These are phyloP conservation scores for Claviceps sorghi DNA, from an alignment of 2,329 filamentous ascomycete species.

Conservation along the genomic window DNA sequence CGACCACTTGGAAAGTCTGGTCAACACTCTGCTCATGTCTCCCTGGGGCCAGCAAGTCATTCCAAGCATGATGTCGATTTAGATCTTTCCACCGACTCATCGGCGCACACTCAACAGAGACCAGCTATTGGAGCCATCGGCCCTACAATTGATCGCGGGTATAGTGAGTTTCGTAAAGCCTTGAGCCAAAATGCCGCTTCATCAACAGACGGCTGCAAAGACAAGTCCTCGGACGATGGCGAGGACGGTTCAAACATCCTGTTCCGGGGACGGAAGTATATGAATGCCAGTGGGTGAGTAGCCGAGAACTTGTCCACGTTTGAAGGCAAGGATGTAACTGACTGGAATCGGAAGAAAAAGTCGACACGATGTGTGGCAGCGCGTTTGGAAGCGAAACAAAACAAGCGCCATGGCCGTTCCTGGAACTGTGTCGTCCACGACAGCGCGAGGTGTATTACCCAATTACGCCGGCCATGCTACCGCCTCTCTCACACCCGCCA, in stretches of 20 bases:
- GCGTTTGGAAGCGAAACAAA: slow-evolving; percentile 36
- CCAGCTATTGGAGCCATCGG: slow-evolving; percentile 13
- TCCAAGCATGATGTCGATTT: slow-evolving; percentile 17
- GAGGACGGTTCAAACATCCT: slow-evolving; percentile 22
- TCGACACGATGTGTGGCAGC: slow-evolving; percentile 32
- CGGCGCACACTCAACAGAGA: slow-evolving; percentile 10
- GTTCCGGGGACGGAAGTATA: slow-evolving; percentile 22
- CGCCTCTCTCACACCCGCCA: slow-evolving; percentile 31
- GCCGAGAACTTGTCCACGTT: background rate
- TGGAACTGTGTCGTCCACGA: slow-evolving; percentile 36
- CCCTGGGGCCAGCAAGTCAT: slow-evolving; percentile 17
- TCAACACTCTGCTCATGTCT: slow-evolving; percentile 11
- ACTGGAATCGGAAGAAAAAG: slow-evolving; percentile 18
- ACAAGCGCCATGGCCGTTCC: slow-evolving; percentile 31
- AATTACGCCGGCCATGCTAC: slow-evolving; percentile 38
- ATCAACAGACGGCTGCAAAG: slow-evolving; percentile 8
- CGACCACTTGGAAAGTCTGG: slow-evolving; percentile 7
- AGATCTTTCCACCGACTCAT: slow-evolving; percentile 11
- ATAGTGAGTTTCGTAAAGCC: slow-evolving; percentile 16
- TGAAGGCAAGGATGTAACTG: background rate
- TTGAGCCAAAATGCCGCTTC: slow-evolving; percentile 3
- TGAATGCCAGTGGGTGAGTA: slow-evolving; percentile 18
- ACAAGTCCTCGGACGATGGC: slow-evolving; percentile 16
- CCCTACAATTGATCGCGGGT: slow-evolving; percentile 12
- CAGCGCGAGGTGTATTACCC: slow-evolving; percentile 38